Base-by-base conservation (phyloP, 2,329 filamentous ascomycete species). In the Aspergillus fumigatus region DNA sequence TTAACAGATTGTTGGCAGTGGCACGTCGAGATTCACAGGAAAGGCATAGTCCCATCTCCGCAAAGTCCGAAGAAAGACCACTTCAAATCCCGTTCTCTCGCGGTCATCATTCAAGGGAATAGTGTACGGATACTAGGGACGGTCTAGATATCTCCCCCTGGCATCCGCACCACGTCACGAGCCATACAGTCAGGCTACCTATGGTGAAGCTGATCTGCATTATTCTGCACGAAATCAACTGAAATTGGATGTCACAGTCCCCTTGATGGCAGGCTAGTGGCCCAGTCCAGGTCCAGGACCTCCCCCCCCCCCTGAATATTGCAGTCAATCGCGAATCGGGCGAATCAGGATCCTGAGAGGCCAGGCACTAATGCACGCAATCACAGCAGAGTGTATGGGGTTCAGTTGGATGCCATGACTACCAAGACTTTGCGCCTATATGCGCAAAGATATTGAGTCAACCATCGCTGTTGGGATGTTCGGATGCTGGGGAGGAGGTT, bases 281-380 rank as follows among this genome's bases (percentile, higher is more conserved):
- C 3, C 32, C 32, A 38, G 32, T n/a, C 32, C 32, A 38, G 32
- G 32, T 17, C 4, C 32, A 14, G 23, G 14, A 14, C 10, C 6
- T 2, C 19, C 43, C 43, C 43, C 43, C 19, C 43, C 43, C 43
- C 43, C 23, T 47, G 43, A 47, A 47, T 47, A 47, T 17, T 47
- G 43, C 43, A 26, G 29, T 51, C 53, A 38, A 56, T 59, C 29
- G 40, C 35, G 19, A 26, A 25, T 19, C 51, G 17, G 43, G 48
- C 60, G 51, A 56, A 62, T 60, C 41, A 56, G 25, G 27, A 45
- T 7, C 50, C 21, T 32, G 8, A 21, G 35, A 27, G 26, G 38
- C 50, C 56, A 47, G 43, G 26, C 43, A 58, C 61, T 62, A 63
- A 63, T 63, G 61, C 61, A 63, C 53, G 54, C 57, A 56, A 63